Base-by-base conservation (phyloP, 208 protist genomes). In the Leishmania amazonensis region DNA sequence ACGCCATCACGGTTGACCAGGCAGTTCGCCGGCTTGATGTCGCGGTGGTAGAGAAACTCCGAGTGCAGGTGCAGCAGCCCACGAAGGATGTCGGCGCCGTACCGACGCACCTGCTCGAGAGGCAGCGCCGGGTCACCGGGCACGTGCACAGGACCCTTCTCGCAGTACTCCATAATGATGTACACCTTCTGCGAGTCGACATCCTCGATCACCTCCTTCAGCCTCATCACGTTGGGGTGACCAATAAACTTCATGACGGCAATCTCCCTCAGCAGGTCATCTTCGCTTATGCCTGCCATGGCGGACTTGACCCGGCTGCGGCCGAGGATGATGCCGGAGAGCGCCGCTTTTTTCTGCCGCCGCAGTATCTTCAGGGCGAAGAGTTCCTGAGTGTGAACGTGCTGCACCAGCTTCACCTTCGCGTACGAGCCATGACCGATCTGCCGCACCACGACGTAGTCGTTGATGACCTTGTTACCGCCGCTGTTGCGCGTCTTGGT, bases 151-250 rank as follows among this genome's bases (percentile, higher is more conserved):
- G 93, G 87, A 4, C 97, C 97, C 15, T 89, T 84, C 70, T 92
- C 81, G 77, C 96, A 96, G 87, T 98, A 99, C 88, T 99, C 96
- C 90, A 99, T 98, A 21, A 99, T 97, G 38, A 99, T 81, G 80
- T 98, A 99, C 64, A 99, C 82, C 64, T 95, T 96, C 51, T 98
- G 89, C 53, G 90, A 83, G 45, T 95, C 85, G 13, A 91, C 87
- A 80, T 99, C 99, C 75, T 99, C 97, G 57, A 99, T 99, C 13
- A 99, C 96, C 81, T 99, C 98, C 72, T 95, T 94, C 49, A 99
- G 89, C 85, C 94, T 77, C 24, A 99, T 94, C 54, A 99, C 89
- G 84, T 99, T 99, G 3, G 91, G 91, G 89, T 99, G 99, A 62
- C 96, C 83, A 19, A 99, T 87, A 85, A 99, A 98, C 82, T 99